phyloP scores from a whole-genome alignment of 2,329 filamentous ascomycete genomes.

The Diaporthe eres region DNA sequence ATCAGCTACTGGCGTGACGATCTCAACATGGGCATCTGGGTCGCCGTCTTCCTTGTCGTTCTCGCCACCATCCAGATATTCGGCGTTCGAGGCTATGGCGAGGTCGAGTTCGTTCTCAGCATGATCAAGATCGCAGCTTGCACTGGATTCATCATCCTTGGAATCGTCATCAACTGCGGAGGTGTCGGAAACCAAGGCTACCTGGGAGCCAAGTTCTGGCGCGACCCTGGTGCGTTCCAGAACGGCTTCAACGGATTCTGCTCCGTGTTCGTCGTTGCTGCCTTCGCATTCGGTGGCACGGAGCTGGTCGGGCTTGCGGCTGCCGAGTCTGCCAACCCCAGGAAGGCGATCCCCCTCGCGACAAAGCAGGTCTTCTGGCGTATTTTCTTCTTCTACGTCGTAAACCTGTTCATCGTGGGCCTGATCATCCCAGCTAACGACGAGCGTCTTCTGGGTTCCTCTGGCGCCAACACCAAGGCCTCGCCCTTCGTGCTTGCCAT shows the following conservation, averaged over 20 bases:
- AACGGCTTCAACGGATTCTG: slow-evolving; percentile 66
- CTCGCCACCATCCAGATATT: slow-evolving; percentile 68
- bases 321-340: slow-evolving; percentile 64
- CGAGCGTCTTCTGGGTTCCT: slow-evolving; percentile 54
- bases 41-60: slow-evolving; percentile 67
- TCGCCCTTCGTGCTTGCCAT: slow-evolving; percentile 68
- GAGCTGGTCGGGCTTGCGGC: slow-evolving; percentile 67
- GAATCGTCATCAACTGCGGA: slow-evolving; percentile 71
- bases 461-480: slow-evolving; percentile 58
- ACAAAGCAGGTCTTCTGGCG: slow-evolving; percentile 70
- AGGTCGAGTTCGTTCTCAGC: slow-evolving; percentile 71
- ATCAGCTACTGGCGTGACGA: slow-evolving; percentile 67
- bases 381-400: slow-evolving; percentile 66
- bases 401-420: slow-evolving; percentile 65
- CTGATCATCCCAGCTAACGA: slow-evolving; percentile 63
- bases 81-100: slow-evolving; percentile 70
- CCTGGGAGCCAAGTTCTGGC: slow-evolving; percentile 74
- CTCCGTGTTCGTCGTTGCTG: slow-evolving; percentile 65
- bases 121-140: slow-evolving; percentile 71
- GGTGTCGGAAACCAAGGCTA: slow-evolving; percentile 70
- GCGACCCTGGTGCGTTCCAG: slow-evolving; percentile 67
- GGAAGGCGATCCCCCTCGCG: slow-evolving; percentile 62
- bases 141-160: slow-evolving; percentile 75
- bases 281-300: slow-evolving; percentile 66
- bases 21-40: slow-evolving; percentile 68